Base-by-base conservation (phyloP, 2,329 filamentous ascomycete genomes). In the Rhynchosporium secalis region DNA sequence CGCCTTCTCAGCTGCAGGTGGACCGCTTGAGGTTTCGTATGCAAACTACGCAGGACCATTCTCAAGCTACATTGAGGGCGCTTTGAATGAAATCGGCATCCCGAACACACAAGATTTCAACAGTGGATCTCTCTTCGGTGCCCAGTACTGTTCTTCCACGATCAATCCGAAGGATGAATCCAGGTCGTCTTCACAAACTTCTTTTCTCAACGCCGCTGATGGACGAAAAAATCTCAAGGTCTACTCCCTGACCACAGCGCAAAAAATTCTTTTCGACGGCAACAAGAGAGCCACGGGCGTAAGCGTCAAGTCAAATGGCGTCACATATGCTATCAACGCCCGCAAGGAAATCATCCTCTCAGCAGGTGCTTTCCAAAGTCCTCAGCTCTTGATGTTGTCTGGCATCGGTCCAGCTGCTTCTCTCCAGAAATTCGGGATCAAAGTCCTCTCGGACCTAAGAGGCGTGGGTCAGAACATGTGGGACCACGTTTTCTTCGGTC, bases 401-500 rank as follows among this genome's bases (percentile, higher is more conserved):
- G 79, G 79, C 26, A 74, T 84, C 26, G 81, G 80, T 0, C 76
- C 78, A 1, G 73, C 72, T 1, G 69, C 73, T 1, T 75, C 79
- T 43, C 75, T 84, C 1, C 55, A 75, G 12, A 70, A 74, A 20
- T 76, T 79, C 56, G 71, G 76, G 20, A 83, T 84, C 40, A 69
- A 75, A 0, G 68, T 81, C 1, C 63, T 83, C 2, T 74, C 75
- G 8, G 75, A 80, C 45, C 75, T 80, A 1, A 78, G 77, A 0
- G 81, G 81, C 1, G 82, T 84, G 0, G 82, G 81, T 3, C 74
- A 81, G 66, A 79, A 80, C 61, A 75, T 83, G 67, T 75, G 76
- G 62, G 81, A 83, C 58, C 74, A 76, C 31, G 57, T 63, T 12
- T 63, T 63, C 9, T 63, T 60, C 31, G 52, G 48, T 9, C 60